Evolutionary conservation across 495 filamentous ascomycete species (phyloP), one percentile per base, ranked within the genome.

Genomic region (Trichoderma reesei): DNA sequence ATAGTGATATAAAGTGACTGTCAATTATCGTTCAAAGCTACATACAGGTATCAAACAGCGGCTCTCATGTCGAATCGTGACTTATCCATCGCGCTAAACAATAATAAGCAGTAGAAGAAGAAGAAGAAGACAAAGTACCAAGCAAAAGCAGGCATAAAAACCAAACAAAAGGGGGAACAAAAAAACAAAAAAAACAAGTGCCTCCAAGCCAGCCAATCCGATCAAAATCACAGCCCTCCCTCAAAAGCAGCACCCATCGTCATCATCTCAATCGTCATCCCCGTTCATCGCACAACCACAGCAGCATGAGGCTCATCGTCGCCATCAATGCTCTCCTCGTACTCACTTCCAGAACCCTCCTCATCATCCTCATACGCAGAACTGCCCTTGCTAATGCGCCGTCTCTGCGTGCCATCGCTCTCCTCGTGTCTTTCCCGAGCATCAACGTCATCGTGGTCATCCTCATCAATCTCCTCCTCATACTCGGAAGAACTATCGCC

Each of bases 331-430:
- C 51, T 56, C 31, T 56, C 51, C 51, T 56, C 51, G 10, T 56
- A 56, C 18, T 56, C 51, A 34, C 51, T 56, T 56, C 26, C 51
- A 34, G 51, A 56, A 4, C 16, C 51, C 7, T 54, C 46, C 3
- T 54, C 46, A 18, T 56, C 20, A 14, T 46, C 42, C 11, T 39
- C 38, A 59, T 34, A 37, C 54, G 26, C 26, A 59, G 54, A 34
- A 10, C 34, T 59, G 6, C 39, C 60, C 34, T 61, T 26, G 33
- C 54, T 77, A 73, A 59, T 75, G 76, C 51, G 67, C 69, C 33
- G 67, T 68, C 44, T 76, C 31, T 56, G 51, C 51, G 51, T 56
- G 8, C 51, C 61, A n/a, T 63, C 61, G 38, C 31, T 44, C 37
- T 41, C 60, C 0, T 39, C 37, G 31, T 60, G 26, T 16, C 62